phyloP scores from a whole-genome alignment of 2,329 filamentous ascomycete species.

The Colletotrichum sublineola region DNA sequence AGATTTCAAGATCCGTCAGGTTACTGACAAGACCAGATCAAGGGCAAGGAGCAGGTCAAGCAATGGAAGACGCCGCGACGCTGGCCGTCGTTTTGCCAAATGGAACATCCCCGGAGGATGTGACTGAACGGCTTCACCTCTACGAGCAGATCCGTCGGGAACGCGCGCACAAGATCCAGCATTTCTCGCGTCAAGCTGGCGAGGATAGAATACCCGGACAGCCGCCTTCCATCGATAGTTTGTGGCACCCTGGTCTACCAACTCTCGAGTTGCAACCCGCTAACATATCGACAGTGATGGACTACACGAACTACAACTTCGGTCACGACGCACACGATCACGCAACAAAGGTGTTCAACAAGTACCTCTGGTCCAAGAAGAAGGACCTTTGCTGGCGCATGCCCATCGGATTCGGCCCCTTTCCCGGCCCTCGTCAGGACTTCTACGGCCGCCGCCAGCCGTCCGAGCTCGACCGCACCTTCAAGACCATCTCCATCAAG shows the following conservation, averaged over 20 bases:
- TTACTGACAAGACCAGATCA: constrained; percentile 52
- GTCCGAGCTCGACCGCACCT: constrained; percentile 49
- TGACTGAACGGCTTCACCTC: constrained; percentile 68
- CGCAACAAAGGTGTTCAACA: constrained; percentile 62
- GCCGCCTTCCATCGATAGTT: constrained; percentile 26
- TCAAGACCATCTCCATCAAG: constrained; percentile 60
- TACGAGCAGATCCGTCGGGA: constrained; percentile 71
- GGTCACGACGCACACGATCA: constrained; percentile 71
- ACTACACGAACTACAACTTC: constrained; percentile 65
- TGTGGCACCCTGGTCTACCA: background rate
- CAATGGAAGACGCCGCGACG: constrained; percentile 76
- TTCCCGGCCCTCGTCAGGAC: constrained; percentile 53
- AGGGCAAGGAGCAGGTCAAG: constrained; percentile 71
- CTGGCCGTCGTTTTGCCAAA: constrained; percentile 67
- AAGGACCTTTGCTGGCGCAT: constrained; percentile 57
- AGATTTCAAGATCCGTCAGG: too few relatives aligned
- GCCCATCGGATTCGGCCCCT: constrained; percentile 61
- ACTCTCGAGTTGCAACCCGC: background rate
- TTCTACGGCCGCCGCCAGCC: constrained; percentile 33
- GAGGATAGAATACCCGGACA: constrained; percentile 51
- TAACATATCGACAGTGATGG: constrained; percentile 48
- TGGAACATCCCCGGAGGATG: constrained; percentile 58
- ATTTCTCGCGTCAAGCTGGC: constrained; percentile 67
- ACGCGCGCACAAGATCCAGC: constrained; percentile 70
- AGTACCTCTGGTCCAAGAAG: constrained; percentile 60